Evolutionary conservation across 2,329 filamentous ascomycete genomes (phyloP).

Genomic region (Huntiella decipiens): DNA sequence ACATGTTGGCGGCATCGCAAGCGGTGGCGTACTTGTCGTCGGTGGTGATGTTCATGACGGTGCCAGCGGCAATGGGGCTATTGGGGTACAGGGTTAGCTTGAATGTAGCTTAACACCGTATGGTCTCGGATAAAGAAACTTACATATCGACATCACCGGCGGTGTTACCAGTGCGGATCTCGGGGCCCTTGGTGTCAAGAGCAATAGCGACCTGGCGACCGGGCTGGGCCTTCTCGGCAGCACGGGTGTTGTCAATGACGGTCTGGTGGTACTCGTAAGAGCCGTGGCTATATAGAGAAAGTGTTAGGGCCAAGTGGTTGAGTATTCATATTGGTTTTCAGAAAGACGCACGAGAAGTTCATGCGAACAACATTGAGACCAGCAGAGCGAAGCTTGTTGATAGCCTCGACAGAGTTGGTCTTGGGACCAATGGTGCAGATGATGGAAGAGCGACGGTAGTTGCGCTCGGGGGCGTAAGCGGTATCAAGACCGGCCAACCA

Average conservation of each 20-base stretch:
- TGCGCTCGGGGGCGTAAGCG: slow-evolving; percentile 65
- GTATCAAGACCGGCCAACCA: slow-evolving; percentile 64
- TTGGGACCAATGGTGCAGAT: slow-evolving; percentile 98
- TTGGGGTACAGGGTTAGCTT: neutral
- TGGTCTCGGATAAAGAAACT: neutral
- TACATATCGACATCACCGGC: slow-evolving; percentile 69
- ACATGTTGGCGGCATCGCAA: slow-evolving; percentile 89
- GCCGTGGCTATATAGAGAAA: slow-evolving; percentile 26
- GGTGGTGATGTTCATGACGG: slow-evolving; percentile 87
- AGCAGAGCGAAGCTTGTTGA: slow-evolving; percentile 76
- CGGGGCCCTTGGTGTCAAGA: slow-evolving; percentile 51
- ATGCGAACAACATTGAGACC: slow-evolving; percentile 98
- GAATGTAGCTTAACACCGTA: neutral
- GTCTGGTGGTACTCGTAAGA: slow-evolving; percentile 91
- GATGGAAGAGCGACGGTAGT: slow-evolving; percentile 93
- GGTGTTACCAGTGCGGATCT: slow-evolving; percentile 44
- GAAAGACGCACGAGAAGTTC: slow-evolving; percentile 49
- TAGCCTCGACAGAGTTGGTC: slow-evolving; percentile 94
- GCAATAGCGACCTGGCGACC: slow-evolving; percentile 92
- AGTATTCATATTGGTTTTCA: neutral
- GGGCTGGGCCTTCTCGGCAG: slow-evolving; percentile 56
- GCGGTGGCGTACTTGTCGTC: slow-evolving; percentile 76
- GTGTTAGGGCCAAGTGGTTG: neutral
- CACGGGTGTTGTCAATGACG: slow-evolving; percentile 87
- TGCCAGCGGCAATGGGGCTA: slow-evolving; percentile 57